Percentiles rank a stretch among this genome's conserved stretches.
Conservation (phyloP, 2,329 filamentous ascomycete species). For the Chrysoporthe cubensis region DNA sequence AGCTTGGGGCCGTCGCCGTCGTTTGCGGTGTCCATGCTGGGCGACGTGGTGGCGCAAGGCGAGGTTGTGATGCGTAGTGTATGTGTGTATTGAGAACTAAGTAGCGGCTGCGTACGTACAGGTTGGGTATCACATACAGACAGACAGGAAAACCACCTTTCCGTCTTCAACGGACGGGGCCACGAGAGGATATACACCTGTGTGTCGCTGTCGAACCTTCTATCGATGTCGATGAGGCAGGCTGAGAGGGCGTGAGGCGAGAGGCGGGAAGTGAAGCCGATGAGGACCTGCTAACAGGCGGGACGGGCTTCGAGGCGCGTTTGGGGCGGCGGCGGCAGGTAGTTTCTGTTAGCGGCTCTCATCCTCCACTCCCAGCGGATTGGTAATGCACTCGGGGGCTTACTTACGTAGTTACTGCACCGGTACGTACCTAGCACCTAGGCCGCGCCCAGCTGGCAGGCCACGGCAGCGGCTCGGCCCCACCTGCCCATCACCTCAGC, state of each 20-base stretch:
- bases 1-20: conserved; percentile 15
- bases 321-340: background rate
- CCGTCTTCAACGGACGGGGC: background rate
- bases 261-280: background rate
- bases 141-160: background rate
- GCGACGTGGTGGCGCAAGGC: too few species aligned
- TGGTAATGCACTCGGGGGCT: background rate
- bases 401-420: background rate
- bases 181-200: background rate
- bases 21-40: background rate
- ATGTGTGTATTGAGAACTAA: background rate
- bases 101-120: background rate
- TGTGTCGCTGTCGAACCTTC: conserved; percentile 21
- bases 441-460: too few species aligned
- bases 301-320: background rate
- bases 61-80: background rate
- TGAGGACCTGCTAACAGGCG: background rate
- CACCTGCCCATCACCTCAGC: too few species aligned
- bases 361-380: background rate
- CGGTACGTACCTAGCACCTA: too few species aligned
- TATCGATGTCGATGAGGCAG: conserved; percentile 19
- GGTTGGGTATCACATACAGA: background rate
- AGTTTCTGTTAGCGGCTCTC: background rate
- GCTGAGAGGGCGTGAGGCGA: conserved; percentile 1
- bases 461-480: too few species aligned